A percentile compares a stretch with the other conserved stretches of the same genome.
Conservation (phyloP, 202 grass and related monocot species). For the Zizania palustris region DNA sequence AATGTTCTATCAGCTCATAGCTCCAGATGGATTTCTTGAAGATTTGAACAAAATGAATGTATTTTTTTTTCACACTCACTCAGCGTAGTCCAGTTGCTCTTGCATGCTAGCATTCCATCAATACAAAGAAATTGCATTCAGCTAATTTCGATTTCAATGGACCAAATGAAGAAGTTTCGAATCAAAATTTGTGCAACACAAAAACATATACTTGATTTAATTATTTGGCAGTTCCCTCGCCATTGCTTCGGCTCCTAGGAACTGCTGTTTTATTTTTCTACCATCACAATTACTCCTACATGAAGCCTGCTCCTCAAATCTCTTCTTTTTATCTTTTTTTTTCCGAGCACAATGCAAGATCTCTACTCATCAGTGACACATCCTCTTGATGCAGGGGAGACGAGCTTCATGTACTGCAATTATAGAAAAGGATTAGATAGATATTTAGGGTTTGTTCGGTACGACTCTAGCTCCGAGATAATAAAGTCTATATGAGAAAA, state of each 20-base stretch:
- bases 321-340: background rate
- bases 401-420: conserved; percentile 89
- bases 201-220: conserved; percentile 16
- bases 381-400: conserved; percentile 78
- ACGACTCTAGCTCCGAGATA: no score
- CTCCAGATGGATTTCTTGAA: no score
- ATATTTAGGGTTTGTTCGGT: background rate
- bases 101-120: background rate
- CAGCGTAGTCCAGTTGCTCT: background rate
- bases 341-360: background rate
- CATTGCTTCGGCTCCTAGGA: conserved; percentile 32
- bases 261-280: conserved; percentile 28
- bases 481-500: no score
- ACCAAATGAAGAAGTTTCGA: background rate
- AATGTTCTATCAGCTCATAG: no score
- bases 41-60: no score
- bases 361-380: conserved; percentile 88
- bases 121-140: background rate
- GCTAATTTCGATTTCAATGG: background rate
- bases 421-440: background rate
- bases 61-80: no score
- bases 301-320: conserved; percentile 10
- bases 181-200: background rate
- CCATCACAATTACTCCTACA: conserved; percentile 32
- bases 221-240: conserved; percentile 24